Evolutionary conservation across 352 stramenopile species (phyloP), one percentile per base, ranked within the genome.

Genomic region (Phytophthora idaei): DNA sequence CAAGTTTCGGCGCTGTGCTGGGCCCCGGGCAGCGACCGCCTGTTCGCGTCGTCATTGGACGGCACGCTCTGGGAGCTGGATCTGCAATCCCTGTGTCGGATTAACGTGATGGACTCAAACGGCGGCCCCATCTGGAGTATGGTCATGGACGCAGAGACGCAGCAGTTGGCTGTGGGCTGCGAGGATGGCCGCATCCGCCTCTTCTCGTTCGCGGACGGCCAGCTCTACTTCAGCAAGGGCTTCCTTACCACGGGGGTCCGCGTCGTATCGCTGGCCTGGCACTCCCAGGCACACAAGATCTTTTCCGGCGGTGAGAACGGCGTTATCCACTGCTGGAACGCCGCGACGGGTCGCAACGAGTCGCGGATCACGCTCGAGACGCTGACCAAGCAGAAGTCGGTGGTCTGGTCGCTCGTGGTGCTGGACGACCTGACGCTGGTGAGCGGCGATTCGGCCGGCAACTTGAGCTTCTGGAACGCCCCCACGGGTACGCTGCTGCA

Each of bases 381-480:
- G 29, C 45, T 93, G 34, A 79, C 83, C 57, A 93, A 91, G 64
- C 85, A 90, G 41, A 87, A 89, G 51, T 79, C 83, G 44, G 73
- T 95, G 21, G 85, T 98, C 36, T 98, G 95, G 95, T 87, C 90
- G 37, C 74, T 98, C 25, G 58, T 88, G 15, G 89, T 94, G 27
- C 77, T 98, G n/a, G 68, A 90, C 21, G 91, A 98, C 67, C 78
- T 94, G 12, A 98, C 95, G 28, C 78, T 98, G 37, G 83, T 98
- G 45, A 97, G 90, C 14, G 94, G 91, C 34, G 95, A 98, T 71
- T 98, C 94, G 37, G 78, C 97, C 44, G 95, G 94, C 37, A 87
- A 97, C 57, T 74, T 98, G 11, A 96, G 97, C 73, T 93, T 98
- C 51, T 98, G 93, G 94, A 93, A 98, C 67, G 92, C 90, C 27